phyloP scores from a whole-genome alignment of 2,329 filamentous ascomycete species.

The Aspergillus amoenus region DNA sequence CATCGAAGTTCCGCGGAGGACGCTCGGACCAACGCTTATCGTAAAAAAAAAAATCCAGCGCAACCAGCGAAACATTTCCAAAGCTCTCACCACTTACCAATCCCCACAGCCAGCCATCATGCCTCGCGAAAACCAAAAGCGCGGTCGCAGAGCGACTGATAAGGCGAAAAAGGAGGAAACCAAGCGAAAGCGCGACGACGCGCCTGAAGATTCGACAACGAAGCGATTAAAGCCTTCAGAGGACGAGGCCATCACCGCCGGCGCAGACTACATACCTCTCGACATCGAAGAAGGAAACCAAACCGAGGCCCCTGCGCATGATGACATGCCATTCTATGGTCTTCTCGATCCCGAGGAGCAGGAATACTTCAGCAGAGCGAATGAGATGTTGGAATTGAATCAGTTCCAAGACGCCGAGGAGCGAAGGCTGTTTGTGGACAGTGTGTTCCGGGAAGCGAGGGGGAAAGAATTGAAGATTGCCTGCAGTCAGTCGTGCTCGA shows the following conservation, averaged over 20 bases:
- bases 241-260: conserved; percentile 24
- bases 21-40: conserved; percentile 42
- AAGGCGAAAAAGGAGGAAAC: conserved; percentile 39
- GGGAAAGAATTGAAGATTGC: conserved; percentile 96
- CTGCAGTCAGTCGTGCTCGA: conserved; percentile 91
- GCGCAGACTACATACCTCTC: conserved; percentile 41
- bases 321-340: conserved; percentile 81
- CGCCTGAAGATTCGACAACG: conserved; percentile 29
- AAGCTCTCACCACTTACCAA: conserved; percentile 2
- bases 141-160: conserved; percentile 45
- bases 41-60: conserved; percentile 23
- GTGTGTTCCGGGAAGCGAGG: conserved; percentile 79
- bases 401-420: conserved; percentile 78
- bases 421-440: conserved; percentile 69
- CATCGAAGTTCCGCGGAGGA: conserved; percentile 19
- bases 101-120: conserved; percentile 27
- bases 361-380: conserved; percentile 89
- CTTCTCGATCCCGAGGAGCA: conserved; percentile 91
- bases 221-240: conserved; percentile 41
- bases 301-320: conserved; percentile 23
- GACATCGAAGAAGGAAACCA: conserved; percentile 25
- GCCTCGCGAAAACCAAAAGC: conserved; percentile 49
- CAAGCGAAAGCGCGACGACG: conserved; percentile 39
- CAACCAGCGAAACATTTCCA: not conserved
- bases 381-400: conserved; percentile 86